These are phyloP conservation scores for Melaleuca alternifolia DNA, from an alignment of 345 rosid species.

Conservation along the genomic window DNA sequence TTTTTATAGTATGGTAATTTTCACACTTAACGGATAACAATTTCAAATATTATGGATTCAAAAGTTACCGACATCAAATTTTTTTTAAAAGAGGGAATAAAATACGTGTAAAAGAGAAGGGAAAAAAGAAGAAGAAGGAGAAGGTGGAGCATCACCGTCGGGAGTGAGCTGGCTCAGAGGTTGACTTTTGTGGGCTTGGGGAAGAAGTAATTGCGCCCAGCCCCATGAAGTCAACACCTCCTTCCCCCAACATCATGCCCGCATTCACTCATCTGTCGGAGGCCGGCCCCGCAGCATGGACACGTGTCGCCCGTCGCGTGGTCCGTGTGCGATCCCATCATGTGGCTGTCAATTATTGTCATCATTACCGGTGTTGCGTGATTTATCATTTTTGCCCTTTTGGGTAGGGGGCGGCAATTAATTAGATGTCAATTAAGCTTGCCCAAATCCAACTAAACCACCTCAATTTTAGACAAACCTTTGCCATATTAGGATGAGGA, in stretches of 20 bases:
- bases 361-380: not conserved
- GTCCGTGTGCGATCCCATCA: not conserved
- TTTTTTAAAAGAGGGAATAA: not conserved
- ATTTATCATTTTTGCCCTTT: not conserved
- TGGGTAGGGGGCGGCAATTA: not conserved
- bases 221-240: not conserved
- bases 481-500: not conserved
- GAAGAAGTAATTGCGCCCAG: not conserved
- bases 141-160: not conserved
- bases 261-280: not conserved
- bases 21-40: not conserved
- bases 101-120: not conserved
- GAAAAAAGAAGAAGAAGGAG: not conserved
- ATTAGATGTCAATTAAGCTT: not conserved
- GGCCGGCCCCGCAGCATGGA: not conserved
- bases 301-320: not conserved
- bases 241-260: not conserved
- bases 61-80: not conserved
- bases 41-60: not conserved
- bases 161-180: not conserved
- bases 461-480: not conserved
- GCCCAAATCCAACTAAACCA: not conserved
- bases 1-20: not conserved
- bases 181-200: not conserved
- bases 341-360: not conserved